Conservation (phyloP, 2,329 filamentous ascomycete genomes). For the Trichoderma aggressivum region DNA sequence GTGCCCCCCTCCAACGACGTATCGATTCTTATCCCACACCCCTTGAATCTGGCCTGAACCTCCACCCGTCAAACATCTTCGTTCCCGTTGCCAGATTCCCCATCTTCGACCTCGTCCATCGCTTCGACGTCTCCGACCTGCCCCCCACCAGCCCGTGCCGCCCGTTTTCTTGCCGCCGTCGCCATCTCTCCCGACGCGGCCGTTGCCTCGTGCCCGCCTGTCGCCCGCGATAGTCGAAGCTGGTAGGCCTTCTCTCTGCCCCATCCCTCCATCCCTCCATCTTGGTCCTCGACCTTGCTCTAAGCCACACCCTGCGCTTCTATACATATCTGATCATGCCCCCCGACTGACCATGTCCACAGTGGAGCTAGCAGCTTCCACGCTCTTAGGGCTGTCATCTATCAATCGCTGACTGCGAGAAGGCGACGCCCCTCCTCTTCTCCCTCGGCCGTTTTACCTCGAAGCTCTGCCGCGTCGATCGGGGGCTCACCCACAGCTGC, state of each 20-base stretch:
- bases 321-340: constrained; percentile 19
- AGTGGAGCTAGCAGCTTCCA: constrained; percentile 18
- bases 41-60: constrained; percentile 22
- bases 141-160: constrained; percentile 18
- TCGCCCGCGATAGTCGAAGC: constrained; percentile 12
- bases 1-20: constrained; percentile 27
- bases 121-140: constrained; percentile 18
- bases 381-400: constrained; percentile 13
- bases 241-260: constrained; percentile 21
- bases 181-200: constrained; percentile 25
- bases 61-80: constrained; percentile 31
- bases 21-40: constrained; percentile 24
- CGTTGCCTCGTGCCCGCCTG: constrained; percentile 24
- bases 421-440: background rate
- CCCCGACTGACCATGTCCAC: constrained; percentile 24
- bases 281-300: background rate
- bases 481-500: background rate
- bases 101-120: constrained; percentile 1
- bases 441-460: background rate
- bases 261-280: constrained; percentile 12
- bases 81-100: constrained; percentile 25
- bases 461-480: constrained; percentile 8
- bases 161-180: constrained; percentile 28
- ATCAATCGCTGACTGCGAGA: constrained; percentile 6
- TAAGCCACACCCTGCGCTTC: constrained; percentile 16